Conservation (phyloP, 352 stramenopile species). For the Phytophthora sojae region DNA sequence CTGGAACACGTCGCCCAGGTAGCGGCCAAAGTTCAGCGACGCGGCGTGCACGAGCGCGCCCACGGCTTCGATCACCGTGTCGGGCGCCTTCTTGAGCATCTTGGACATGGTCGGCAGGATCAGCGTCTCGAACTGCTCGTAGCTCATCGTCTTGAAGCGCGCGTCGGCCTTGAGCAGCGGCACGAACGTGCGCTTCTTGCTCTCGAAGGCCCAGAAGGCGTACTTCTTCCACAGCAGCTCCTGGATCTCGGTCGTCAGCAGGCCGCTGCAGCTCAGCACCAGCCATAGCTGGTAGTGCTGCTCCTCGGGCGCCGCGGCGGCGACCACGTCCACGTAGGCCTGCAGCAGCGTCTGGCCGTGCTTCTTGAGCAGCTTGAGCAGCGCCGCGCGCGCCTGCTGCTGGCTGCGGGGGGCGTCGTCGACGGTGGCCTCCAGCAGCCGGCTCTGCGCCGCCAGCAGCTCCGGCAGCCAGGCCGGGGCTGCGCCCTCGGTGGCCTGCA, state of each 20-base stretch:
- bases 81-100: constrained; percentile 86
- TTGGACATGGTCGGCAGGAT: constrained; percentile 74
- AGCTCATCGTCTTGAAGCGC: constrained; percentile 64
- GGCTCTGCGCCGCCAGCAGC: constrained; percentile 56
- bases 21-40: constrained; percentile 72
- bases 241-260: constrained; percentile 40
- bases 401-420: constrained; percentile 55
- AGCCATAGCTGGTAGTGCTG: constrained; percentile 75
- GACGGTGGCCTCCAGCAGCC: constrained; percentile 67
- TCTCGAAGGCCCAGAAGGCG: constrained; percentile 81
- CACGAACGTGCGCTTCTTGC: constrained; percentile 64
- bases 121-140: constrained; percentile 68
- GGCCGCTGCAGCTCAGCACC: constrained; percentile 44
- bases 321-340: constrained; percentile 51
- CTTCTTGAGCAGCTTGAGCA: constrained; percentile 56
- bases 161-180: constrained; percentile 46
- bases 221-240: constrained; percentile 67
- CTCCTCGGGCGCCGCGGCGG: constrained; percentile 39
- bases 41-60: constrained; percentile 55
- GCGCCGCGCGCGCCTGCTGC: constrained; percentile 47
- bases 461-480: constrained; percentile 50
- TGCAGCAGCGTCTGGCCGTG: constrained; percentile 47
- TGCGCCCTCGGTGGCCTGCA: constrained; percentile 11
- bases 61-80: constrained; percentile 74
- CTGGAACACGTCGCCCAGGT: constrained; percentile 73